A percentile compares a stretch with the other conserved stretches of the same genome.
Evolutionary conservation across 768 basidiomycete species (phyloP).

Genomic region (Kwoniella europaea): DNA sequence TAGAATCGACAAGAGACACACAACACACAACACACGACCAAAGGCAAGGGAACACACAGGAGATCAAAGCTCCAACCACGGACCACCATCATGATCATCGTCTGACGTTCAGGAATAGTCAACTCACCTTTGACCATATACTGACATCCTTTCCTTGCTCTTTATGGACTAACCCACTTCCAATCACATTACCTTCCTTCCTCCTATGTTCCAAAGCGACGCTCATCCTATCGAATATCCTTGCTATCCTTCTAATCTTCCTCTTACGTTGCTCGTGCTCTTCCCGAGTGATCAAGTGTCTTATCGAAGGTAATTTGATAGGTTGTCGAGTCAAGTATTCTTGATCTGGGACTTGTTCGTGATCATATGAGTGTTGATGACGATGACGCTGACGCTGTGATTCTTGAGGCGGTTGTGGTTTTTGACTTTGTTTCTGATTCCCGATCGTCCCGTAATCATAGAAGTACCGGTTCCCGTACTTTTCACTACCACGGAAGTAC

Average conservation of each 20-base stretch:
- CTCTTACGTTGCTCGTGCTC: background rate
- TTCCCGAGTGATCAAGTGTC: background rate
- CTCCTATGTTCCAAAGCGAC: background rate
- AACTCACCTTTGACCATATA: constrained; percentile 1
- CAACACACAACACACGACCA: background rate
- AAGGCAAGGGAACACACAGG: background rate
- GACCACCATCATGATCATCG: background rate
- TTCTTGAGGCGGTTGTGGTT: background rate
- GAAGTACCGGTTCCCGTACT: background rate
- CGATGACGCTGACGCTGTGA: background rate
- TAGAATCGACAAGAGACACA: too few species aligned
- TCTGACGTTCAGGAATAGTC: constrained; percentile 1
- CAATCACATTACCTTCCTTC: background rate
- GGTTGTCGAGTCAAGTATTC: background rate
- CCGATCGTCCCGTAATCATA: background rate
- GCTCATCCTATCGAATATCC: background rate
- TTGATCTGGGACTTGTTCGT: background rate
- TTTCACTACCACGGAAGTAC: background rate
- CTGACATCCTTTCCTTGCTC: background rate
- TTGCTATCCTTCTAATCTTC: background rate
- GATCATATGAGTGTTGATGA: too few species aligned
- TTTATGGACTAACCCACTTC: background rate
- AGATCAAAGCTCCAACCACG: background rate
- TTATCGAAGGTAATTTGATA: background rate
- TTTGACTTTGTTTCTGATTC: background rate